A percentile compares a stretch with the other conserved stretches of the same genome.
Conservation (phyloP, 805 yeast species). For the Spathaspora arborariae region DNA sequence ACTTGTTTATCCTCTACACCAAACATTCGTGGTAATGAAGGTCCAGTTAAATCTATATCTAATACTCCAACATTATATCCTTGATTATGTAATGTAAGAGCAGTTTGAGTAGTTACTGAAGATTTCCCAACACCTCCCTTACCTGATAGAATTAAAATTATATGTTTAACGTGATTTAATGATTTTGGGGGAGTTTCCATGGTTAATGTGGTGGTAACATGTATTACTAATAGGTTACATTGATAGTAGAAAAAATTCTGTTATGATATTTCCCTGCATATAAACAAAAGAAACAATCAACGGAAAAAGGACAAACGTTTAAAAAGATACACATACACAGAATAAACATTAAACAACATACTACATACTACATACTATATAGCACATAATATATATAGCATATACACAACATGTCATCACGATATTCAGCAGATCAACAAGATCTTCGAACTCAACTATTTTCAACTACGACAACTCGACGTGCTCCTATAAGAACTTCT, state of each 20-base stretch:
- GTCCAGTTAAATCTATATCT: constrained; percentile 95
- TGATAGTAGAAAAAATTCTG: background rate
- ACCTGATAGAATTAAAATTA: constrained; percentile 81
- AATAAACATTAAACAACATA: background rate
- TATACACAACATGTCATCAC: background rate
- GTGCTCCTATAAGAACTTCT: constrained; percentile 26
- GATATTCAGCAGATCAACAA: constrained; percentile 32
- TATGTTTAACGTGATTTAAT: constrained; percentile 59
- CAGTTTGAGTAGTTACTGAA: constrained; percentile 91
- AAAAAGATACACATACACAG: background rate
- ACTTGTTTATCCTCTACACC: constrained; percentile 80
- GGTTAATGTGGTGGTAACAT: background rate
- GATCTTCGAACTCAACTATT: constrained; percentile 42
- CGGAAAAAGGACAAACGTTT: background rate
- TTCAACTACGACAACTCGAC: constrained; percentile 13
- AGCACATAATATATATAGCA: too few relatives aligned
- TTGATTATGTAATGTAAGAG: constrained; percentile 66
- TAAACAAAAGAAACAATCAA: background rate
- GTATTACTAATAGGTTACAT: background rate
- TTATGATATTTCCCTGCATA: background rate
- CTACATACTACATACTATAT: too few relatives aligned
- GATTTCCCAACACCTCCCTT: constrained; percentile 98
- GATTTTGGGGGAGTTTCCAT: constrained; percentile 26
- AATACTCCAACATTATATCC: constrained; percentile 89
- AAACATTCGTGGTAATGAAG: constrained; percentile 94